Base-by-base conservation (phyloP, 345 rosid species). In the Mercurialis annua region DNA sequence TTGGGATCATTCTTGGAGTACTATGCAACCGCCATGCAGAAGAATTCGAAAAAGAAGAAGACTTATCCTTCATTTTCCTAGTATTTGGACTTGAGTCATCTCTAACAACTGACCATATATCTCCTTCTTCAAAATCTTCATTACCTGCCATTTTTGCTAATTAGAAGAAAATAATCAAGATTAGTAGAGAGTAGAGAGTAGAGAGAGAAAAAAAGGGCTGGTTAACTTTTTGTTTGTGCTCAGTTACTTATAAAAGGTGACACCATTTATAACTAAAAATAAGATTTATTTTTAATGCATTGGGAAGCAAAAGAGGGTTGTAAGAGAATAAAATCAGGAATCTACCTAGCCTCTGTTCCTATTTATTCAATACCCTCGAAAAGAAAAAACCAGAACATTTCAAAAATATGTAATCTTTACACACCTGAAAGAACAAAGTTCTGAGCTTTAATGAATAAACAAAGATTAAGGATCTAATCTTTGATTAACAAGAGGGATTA, bases 51-150 rank as follows among this genome's bases (percentile, higher is more conserved):
- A 73, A 64, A 54, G 72, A 20, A 57, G 47, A 18, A 10, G 50
- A 66, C 33, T 30, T 48, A 23, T 76, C 75, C 29, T 79, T 83
- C n/a, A 70, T 72, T 48, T 81, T 75, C 71, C 69, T 80, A 43
- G 27, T 70, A 36, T 66, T 78, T 33, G 72, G 80, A 68, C 73
- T 59, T 70, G 86, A 73, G 74, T 80, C 81, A 56, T 78, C 84
- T 38, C 67, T 80, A 49, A 29, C 71, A 62, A 68, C 81, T 5
- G 85, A 80, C 90, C 94, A 89, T 8, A 87, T 77, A 43, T 89
- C 94, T 69, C 78, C 88, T 80, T 89, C 96, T 59, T 82, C 87
- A 79, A 89, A 87, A 59, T 92, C 91, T 72, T 80, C 90, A 71
- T 80, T 74, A 50, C 78, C 82, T 70, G 69, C 81, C 83, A 79